These are phyloP conservation scores for Lodderomyces beijingensis DNA, from an alignment of 1,139 yeast species.

Conservation along the genomic window DNA sequence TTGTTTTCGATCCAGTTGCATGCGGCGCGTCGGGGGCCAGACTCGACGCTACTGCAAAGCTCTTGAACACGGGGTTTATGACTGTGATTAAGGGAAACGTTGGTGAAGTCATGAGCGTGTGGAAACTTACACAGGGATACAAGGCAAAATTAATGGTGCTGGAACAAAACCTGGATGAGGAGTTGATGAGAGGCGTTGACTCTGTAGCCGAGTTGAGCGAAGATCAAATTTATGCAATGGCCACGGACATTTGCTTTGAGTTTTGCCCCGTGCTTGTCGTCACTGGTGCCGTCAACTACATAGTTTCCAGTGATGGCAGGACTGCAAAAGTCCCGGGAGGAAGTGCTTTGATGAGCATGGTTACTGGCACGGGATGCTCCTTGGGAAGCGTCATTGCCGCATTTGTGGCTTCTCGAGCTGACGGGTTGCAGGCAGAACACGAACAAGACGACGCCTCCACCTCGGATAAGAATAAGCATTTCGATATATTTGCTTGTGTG, in stretches of 20 bases:
- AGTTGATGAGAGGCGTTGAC: slow-evolving; percentile 73
- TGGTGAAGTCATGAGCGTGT: slow-evolving; percentile 64
- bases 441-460: slow-evolving; percentile 43
- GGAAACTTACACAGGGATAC: slow-evolving; percentile 27
- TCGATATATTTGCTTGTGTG: not conserved
- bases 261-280: slow-evolving; percentile 66
- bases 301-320: slow-evolving; percentile 16
- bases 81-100: slow-evolving; percentile 82
- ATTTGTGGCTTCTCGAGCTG: slow-evolving; percentile 45
- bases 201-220: slow-evolving; percentile 32
- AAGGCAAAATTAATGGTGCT: slow-evolving; percentile 29
- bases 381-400: slow-evolving; percentile 72
- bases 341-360: slow-evolving; percentile 57
- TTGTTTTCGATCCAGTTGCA: slow-evolving; percentile 89
- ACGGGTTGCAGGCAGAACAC: slow-evolving; percentile 13
- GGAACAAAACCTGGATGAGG: slow-evolving; percentile 19
- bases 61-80: slow-evolving; percentile 57
- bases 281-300: slow-evolving; percentile 42
- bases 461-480: not conserved
- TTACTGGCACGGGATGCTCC: slow-evolving; percentile 92
- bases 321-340: slow-evolving; percentile 49
- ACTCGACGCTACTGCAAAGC: slow-evolving; percentile 37
- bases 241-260: slow-evolving; percentile 49
- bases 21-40: slow-evolving; percentile 77
- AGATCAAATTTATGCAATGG: slow-evolving; percentile 23